Evolutionary conservation across 2,329 filamentous ascomycete genomes (phyloP).

Genomic region (Dothidotthia symphoricarpi): DNA sequence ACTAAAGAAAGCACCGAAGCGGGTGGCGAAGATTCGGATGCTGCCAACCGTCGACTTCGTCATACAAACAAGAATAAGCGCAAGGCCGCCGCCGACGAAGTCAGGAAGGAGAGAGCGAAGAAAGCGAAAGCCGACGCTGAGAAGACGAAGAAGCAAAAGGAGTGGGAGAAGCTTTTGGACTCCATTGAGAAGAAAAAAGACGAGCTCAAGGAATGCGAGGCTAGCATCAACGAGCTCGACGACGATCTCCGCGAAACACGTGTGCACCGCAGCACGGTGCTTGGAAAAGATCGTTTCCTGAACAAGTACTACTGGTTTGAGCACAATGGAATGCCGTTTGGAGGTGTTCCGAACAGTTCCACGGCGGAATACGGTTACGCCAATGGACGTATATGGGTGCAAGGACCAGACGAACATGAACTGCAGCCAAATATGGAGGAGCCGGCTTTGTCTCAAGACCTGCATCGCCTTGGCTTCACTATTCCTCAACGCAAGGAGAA

Average conservation of each 20-base stretch:
- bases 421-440: conserved; percentile 52
- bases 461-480: conserved; percentile 73
- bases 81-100: conserved; percentile 64
- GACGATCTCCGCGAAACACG: conserved; percentile 92
- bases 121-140: conserved; percentile 59
- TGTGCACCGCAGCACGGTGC: conserved; percentile 81
- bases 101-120: conserved; percentile 67
- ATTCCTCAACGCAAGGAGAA: conserved; percentile 78
- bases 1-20: conserved; percentile 68
- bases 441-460: conserved; percentile 73
- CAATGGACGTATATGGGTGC: conserved; percentile 94
- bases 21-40: conserved; percentile 49
- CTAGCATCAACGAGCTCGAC: conserved; percentile 79
- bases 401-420: conserved; percentile 88
- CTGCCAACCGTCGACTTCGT: conserved; percentile 58
- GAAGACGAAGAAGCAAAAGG: conserved; percentile 71
- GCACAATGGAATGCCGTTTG: conserved; percentile 96
- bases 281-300: conserved; percentile 96
- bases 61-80: conserved; percentile 67
- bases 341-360: conserved; percentile 80
- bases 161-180: conserved; percentile 82
- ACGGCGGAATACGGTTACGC: conserved; percentile 85
- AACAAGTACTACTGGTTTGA: conserved; percentile 99
- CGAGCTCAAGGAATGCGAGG: conserved; percentile 75
- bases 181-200: conserved; percentile 87